Evolutionary conservation across 257 asterid species (phyloP), one percentile per base, ranked within the genome.

Genomic region (Ajuga chamaepitys): DNA sequence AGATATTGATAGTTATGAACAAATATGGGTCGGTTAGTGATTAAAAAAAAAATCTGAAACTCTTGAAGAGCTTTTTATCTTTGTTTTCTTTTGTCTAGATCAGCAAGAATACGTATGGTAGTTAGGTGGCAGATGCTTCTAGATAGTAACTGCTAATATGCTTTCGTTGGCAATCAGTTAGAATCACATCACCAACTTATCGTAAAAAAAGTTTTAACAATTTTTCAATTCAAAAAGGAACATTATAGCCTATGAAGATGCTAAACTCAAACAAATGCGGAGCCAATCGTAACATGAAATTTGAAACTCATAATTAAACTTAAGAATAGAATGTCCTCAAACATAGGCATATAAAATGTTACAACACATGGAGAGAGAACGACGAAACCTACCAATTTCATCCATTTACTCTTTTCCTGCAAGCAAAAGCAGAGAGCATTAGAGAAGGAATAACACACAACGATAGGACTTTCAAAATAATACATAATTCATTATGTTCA

Each of bases 351-450:
- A 56, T 10, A 58, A 21, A 53, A 47, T 54, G 14, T 50, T 5
- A 12, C 62, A 24, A 61, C 7, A 14, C 41, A 21, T 2, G 35
- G 58, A 51, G 46, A 44, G 40, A 20, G 67, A 42, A 32, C 22
- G 21, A 35, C 34, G 64, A 48, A 57, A 83, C 96, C 81, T 74
- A 83, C 97, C 75, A 74, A 59, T 76, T 71, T 84, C 34, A 83
- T 83, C 97, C 96, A 89, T 32, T 70, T 81, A 55, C 74, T 71
- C 75, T 61, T 81, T 55, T 73, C 94, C 96, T 89, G 82, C 86
- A 86, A 77, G 68, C 45, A 78, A 51, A 60, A 65, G 54, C 7
- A 38, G 21, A 41, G 12, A 53, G 34, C 35, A 55, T 73, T 58
- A 72, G 68, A 62, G 62, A 67, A 72, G 37, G 18, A 62, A 11